These are phyloP conservation scores for Hyphopichia burtonii DNA, from an alignment of 1,139 yeast genomes.

Conservation along the genomic window DNA sequence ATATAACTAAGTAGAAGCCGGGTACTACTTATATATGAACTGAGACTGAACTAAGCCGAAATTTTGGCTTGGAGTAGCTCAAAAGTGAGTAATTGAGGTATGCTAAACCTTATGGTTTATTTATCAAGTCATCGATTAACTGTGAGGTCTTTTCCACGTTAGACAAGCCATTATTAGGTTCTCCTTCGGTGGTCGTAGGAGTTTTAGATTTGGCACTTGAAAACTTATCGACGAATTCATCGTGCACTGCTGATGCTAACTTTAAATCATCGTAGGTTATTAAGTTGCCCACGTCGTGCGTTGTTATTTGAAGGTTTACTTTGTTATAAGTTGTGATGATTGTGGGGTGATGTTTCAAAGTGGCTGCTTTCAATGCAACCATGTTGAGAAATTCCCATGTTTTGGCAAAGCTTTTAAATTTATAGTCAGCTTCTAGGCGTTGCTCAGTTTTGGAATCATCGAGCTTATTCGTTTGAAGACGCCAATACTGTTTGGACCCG, in stretches of 20 bases:
- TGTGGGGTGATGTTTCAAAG: constrained; percentile 72
- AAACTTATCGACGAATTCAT: neutral
- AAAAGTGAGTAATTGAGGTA: too few species aligned
- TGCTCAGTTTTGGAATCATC: neutral
- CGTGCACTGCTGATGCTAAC: constrained; percentile 47
- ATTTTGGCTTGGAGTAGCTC: too few species aligned
- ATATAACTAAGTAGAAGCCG: too few species aligned
- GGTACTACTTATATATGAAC: too few species aligned
- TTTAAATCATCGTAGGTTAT: constrained; percentile 59
- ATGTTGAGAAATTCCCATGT: constrained; percentile 68
- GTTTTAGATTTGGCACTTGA: neutral
- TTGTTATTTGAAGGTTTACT: constrained; percentile 57
- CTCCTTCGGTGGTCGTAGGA: neutral
- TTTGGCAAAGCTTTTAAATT: constrained; percentile 50
- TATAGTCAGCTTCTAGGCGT: constrained; percentile 25
- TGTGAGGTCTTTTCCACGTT: neutral
- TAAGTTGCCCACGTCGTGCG: constrained; percentile 62
- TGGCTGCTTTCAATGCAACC: constrained; percentile 60
- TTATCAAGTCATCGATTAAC: neutral
- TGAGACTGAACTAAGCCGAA: too few species aligned
- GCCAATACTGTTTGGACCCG: neutral
- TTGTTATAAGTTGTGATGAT: constrained; percentile 61
- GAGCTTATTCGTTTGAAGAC: neutral
- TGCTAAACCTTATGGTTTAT: neutral
- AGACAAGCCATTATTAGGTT: neutral